Base-by-base conservation (phyloP, 306 rosid species). In the Prunus davidiana region DNA sequence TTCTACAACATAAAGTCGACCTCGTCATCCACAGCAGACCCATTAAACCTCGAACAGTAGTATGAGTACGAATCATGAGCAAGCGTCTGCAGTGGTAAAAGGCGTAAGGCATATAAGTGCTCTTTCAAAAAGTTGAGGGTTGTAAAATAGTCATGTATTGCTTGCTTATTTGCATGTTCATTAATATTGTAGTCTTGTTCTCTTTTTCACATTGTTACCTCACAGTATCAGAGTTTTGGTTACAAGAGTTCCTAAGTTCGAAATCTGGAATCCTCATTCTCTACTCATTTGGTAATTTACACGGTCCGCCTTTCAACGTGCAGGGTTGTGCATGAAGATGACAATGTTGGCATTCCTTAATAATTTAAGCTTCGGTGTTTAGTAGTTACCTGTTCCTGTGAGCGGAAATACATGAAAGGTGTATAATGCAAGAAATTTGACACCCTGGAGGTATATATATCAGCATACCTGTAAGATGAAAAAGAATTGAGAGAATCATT, bases 381-480 rank as follows among this genome's bases (percentile, higher is more conserved):
- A 14, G 27, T 34, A 14, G 25, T 62, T 87, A 92, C 98, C 98
- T 95, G 98, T 88, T 92, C 98, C 76, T 90, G 97, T 11, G 98
- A 90, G 68, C 97, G 96, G 80, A 95, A 95, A 81, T 95, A 95
- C 97, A 90, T 89, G 88, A 95, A 95, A 50, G 98, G 98, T 0
- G 98, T 95, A 51, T 95, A 92, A 54, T 90, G 71, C 45, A 92
- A 80, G 88, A 95, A 95, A 70, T 95, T 95, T 64, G 98, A 95
- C 73, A 95, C 98, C 86, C 97, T 86, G 3, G 98, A 95, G n/a
- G 98, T 95, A 71, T 95, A 95, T 73, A 95, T 95, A 78, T 95
- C 98, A 63, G 98, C 98, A 82, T 95, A 94, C 85, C 98, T 94
- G 91, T 62, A 3, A 82, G 47, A 43, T 16, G n/a, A 75, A 62